These are phyloP conservation scores for Ilex asprella DNA, from an alignment of 257 asterid genomes.

Conservation along the genomic window DNA sequence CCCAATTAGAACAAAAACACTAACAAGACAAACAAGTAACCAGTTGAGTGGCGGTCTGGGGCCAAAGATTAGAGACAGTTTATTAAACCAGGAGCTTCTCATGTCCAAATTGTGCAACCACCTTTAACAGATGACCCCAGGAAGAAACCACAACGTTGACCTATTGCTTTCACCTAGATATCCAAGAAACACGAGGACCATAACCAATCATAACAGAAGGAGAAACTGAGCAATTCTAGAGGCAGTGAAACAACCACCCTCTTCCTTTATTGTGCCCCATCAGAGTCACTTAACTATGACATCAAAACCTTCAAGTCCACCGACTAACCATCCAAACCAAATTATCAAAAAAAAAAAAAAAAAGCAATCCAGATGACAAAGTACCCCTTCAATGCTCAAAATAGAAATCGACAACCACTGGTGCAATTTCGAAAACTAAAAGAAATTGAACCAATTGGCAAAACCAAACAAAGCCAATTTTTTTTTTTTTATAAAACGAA, in stretches of 20 bases:
- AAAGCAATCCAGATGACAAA: too few relatives aligned
- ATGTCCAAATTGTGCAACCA: constrained; percentile 48
- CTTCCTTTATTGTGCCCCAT: not conserved
- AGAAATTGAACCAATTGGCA: not conserved
- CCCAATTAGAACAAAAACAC: constrained; percentile 48
- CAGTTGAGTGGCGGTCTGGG: constrained; percentile 76
- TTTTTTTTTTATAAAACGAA: constrained; percentile 1
- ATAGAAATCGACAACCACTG: not conserved
- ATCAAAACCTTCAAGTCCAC: too few relatives aligned
- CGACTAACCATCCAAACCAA: too few relatives aligned
- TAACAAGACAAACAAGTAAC: constrained; percentile 58
- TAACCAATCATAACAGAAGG: constrained; percentile 40
- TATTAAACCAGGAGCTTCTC: constrained; percentile 87
- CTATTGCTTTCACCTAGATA: constrained; percentile 37
- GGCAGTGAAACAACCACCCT: constrained; percentile 19
- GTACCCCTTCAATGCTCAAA: too few relatives aligned
- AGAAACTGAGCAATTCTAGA: constrained; percentile 35
- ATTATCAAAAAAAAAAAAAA: too few relatives aligned
- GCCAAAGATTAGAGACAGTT: constrained; percentile 43
- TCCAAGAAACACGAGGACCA: constrained; percentile 32
- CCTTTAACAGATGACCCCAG: constrained; percentile 13
- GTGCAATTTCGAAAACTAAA: not conserved
- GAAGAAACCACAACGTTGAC: constrained; percentile 8
- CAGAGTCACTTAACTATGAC: too few relatives aligned
- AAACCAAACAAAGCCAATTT: constrained; percentile 18